Conservation (phyloP, 345 rosid genomes). For the Camelina laxa region DNA sequence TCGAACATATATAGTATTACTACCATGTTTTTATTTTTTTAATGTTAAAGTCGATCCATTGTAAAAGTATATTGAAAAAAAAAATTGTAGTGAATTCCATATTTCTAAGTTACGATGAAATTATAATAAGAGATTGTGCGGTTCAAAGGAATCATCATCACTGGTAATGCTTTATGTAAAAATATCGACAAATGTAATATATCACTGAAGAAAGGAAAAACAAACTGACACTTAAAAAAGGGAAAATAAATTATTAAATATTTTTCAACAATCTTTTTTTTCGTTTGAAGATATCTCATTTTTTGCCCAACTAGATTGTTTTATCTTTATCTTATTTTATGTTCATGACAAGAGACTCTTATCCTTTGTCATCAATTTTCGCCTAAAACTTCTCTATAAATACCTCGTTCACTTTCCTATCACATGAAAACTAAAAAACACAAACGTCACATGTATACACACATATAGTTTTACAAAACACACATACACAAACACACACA, state of each 20-base stretch:
- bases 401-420: constrained; percentile 31
- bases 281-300: neutral
- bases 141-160: neutral
- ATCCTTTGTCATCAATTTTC: constrained; percentile 32
- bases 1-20: neutral
- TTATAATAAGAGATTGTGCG: neutral
- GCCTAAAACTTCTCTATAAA: constrained; percentile 51
- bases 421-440: constrained; percentile 21
- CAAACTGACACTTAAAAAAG: neutral
- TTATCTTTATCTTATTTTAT: constrained; percentile 29
- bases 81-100: neutral
- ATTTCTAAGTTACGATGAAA: constrained; percentile 13
- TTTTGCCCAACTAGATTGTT: constrained; percentile 17
- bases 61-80: neutral
- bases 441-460: constrained; percentile 25
- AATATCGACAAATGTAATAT: neutral
- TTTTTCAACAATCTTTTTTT: neutral
- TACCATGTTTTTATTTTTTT: neutral
- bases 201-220: neutral
- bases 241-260: neutral
- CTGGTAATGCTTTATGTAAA: neutral
- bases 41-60: neutral
- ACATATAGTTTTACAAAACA: constrained; percentile 17
- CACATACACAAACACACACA: constrained; percentile 17
- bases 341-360: constrained; percentile 39